These are phyloP conservation scores for Jackrogersella multiformis DNA, from an alignment of 495 filamentous ascomycete species.

Conservation along the genomic window DNA sequence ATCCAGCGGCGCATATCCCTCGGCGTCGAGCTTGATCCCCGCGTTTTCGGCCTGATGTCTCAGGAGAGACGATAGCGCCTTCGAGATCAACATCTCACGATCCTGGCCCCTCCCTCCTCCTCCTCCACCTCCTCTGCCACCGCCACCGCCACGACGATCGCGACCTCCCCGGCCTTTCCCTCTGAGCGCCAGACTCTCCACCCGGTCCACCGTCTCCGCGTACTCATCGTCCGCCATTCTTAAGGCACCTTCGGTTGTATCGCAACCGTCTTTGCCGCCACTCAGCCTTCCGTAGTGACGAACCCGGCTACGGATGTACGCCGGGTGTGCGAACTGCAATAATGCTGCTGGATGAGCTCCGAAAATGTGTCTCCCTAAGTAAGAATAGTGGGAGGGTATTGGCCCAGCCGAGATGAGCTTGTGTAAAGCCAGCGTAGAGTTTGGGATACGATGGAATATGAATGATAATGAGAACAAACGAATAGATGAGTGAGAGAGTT, in stretches of 20 bases:
- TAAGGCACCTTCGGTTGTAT: not conserved
- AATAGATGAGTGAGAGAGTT: too few species aligned
- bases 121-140: conserved; percentile 47
- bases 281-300: not conserved
- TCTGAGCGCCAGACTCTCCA: conserved; percentile 19
- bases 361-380: not conserved
- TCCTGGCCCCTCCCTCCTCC: conserved; percentile 46
- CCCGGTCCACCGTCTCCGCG: conserved; percentile 29
- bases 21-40: conserved; percentile 75
- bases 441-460: too few species aligned
- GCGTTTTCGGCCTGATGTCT: conserved; percentile 85
- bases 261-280: not conserved
- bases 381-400: too few species aligned
- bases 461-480: too few species aligned
- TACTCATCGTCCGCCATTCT: conserved; percentile 29
- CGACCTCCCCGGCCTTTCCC: conserved; percentile 27
- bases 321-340: not conserved
- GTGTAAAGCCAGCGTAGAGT: not conserved
- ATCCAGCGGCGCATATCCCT: conserved; percentile 82
- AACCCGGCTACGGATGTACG: not conserved
- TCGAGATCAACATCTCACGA: conserved; percentile 76
- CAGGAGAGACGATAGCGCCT: conserved; percentile 79
- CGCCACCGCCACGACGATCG: conserved; percentile 27
- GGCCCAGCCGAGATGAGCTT: not conserved
- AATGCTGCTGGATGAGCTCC: not conserved